These are phyloP conservation scores for Fagopyrum esculentum DNA, from an alignment of 148 eudicot genomes.

Conservation along the genomic window DNA sequence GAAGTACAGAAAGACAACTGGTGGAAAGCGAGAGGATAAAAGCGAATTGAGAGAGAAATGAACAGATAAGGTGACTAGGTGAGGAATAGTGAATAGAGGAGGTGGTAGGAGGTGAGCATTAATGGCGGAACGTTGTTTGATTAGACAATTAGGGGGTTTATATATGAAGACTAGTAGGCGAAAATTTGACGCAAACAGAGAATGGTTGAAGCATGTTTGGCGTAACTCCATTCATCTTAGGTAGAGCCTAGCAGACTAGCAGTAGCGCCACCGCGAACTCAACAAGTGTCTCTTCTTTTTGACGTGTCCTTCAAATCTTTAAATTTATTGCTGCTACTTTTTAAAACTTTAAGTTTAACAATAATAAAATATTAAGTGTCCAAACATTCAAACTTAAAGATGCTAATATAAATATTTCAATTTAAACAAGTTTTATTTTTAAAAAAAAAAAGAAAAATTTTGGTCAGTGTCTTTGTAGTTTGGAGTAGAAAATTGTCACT, in stretches of 20 bases:
- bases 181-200: neutral
- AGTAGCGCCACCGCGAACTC: neutral
- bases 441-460: no score
- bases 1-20: neutral
- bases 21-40: neutral
- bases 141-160: no score
- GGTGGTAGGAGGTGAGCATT: slow-evolving; percentile 15
- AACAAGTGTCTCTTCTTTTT: slow-evolving; percentile 10
- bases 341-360: no score
- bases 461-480: no score
- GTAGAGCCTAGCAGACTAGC: neutral
- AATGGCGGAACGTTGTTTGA: slow-evolving; percentile 19
- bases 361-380: no score
- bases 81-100: neutral
- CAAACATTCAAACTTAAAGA: no score
- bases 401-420: no score
- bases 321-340: neutral
- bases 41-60: neutral
- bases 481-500: no score
- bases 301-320: neutral
- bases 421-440: no score
- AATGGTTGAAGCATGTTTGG: neutral
- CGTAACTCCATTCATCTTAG: neutral
- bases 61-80: neutral
- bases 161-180: neutral